These are phyloP conservation scores for Fusarium sp. DNA, from an alignment of 2,329 filamentous ascomycete genomes.

Conservation along the genomic window DNA sequence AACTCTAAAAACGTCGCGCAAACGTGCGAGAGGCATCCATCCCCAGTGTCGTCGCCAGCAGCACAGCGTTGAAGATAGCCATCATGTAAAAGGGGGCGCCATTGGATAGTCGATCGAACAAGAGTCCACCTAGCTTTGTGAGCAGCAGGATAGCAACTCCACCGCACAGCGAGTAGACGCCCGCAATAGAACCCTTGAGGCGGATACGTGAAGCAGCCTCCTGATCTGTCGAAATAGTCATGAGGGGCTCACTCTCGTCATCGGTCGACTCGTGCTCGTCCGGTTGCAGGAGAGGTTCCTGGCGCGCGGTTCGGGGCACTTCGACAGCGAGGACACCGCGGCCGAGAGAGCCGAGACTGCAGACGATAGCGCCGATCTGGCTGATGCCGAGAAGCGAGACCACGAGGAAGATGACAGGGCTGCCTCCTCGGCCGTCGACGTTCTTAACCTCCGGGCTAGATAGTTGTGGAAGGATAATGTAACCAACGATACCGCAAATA, in stretches of 20 bases:
- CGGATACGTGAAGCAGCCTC: constrained; percentile 60
- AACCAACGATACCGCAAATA: constrained; percentile 80
- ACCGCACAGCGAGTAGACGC: constrained; percentile 91
- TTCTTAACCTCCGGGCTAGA: constrained; percentile 78
- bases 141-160: constrained; percentile 90
- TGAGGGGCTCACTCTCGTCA: constrained; percentile 50
- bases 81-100: constrained; percentile 95
- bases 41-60: constrained; percentile 68
- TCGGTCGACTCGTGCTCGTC: constrained; percentile 56
- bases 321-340: constrained; percentile 76
- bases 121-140: constrained; percentile 87
- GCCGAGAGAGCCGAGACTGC: constrained; percentile 88
- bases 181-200: constrained; percentile 93
- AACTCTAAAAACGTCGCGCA: constrained; percentile 32
- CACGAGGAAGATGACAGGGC: constrained; percentile 76
- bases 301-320: constrained; percentile 41
- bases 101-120: constrained; percentile 81
- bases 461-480: constrained; percentile 79
- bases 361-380: constrained; percentile 97
- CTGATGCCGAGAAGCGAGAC: constrained; percentile 87
- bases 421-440: constrained; percentile 73
- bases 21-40: constrained; percentile 60
- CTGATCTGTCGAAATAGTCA: constrained; percentile 46
- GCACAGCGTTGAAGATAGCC: constrained; percentile 82
- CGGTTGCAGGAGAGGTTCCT: constrained; percentile 43